Conservation (phyloP, 2,329 filamentous ascomycete species). For the Alternaria viburni region DNA sequence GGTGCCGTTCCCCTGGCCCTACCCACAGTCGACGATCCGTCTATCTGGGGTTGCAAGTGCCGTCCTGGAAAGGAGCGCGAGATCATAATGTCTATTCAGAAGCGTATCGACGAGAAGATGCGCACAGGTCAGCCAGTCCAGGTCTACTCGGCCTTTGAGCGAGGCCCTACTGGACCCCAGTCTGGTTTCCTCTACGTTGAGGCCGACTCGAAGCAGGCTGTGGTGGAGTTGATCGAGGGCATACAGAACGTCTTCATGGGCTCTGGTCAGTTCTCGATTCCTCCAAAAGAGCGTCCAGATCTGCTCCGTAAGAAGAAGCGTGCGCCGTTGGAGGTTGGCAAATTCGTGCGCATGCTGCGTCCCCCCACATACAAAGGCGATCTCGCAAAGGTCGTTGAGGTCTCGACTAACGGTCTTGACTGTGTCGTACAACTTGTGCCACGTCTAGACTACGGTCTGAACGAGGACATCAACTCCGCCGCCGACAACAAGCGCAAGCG, state of each 20-base stretch:
- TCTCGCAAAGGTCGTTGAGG: slow-evolving; percentile 88
- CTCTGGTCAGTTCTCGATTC: slow-evolving; percentile 84
- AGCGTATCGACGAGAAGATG: slow-evolving; percentile 80
- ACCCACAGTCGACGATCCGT: slow-evolving; percentile 92
- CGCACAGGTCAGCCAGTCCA: slow-evolving; percentile 80
- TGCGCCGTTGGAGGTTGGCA: slow-evolving; percentile 78
- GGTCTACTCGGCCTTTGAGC: slow-evolving; percentile 91
- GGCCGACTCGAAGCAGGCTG: slow-evolving; percentile 84
- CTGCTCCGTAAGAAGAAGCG: slow-evolving; percentile 89
- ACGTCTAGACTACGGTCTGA: slow-evolving; percentile 86
- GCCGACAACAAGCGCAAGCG: slow-evolving; percentile 77
- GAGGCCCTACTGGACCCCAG: slow-evolving; percentile 76
- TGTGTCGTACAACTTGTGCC: slow-evolving; percentile 88
- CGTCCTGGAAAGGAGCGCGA: slow-evolving; percentile 96
- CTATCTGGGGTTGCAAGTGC: slow-evolving; percentile 92
- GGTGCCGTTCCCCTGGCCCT: slow-evolving; percentile 67
- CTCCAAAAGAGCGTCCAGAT: slow-evolving; percentile 97
- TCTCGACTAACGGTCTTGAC: slow-evolving; percentile 90
- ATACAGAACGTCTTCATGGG: slow-evolving; percentile 90
- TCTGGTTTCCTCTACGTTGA: slow-evolving; percentile 96
- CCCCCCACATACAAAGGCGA: slow-evolving; percentile 84
- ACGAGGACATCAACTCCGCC: slow-evolving; percentile 72
- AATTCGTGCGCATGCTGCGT: slow-evolving; percentile 87
- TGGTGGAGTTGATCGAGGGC: slow-evolving; percentile 80
- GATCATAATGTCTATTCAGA: slow-evolving; percentile 85